Evolutionary conservation across 169 alveolate genomes (phyloP).

Genomic region (Cyclospora cayetanensis): DNA sequence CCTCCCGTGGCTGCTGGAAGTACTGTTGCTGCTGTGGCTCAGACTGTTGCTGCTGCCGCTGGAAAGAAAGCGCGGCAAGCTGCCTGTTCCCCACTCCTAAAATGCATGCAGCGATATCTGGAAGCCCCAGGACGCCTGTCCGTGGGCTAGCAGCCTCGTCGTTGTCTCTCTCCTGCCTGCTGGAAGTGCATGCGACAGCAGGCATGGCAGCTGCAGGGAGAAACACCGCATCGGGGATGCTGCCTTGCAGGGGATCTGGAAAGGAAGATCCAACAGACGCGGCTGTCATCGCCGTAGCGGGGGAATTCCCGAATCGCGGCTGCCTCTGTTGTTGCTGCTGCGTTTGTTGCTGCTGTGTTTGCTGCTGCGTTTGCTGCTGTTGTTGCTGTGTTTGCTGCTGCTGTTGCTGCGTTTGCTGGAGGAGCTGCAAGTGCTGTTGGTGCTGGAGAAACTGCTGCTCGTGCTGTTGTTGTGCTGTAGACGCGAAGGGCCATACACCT

Average conservation of each 20-base stretch:
- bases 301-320: too few species aligned
- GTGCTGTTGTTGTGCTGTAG: slow-evolving; percentile 21
- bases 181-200: too few species aligned
- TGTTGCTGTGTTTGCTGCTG: slow-evolving; percentile 6
- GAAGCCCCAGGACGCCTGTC: slow-evolving; percentile 5
- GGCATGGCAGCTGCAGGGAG: too few species aligned
- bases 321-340: slow-evolving; percentile 15
- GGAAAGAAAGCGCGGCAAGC: not conserved
- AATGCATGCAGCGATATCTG: slow-evolving; percentile 35
- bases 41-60: slow-evolving; percentile 37
- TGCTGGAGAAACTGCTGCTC: not conserved
- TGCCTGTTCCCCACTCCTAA: slow-evolving; percentile 17
- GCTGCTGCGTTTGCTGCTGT: too few species aligned
- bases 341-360: not conserved
- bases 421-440: not conserved
- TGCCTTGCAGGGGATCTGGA: too few species aligned
- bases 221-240: too few species aligned
- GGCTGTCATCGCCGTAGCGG: too few species aligned
- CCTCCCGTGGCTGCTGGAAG: not conserved
- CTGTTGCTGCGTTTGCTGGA: not conserved
- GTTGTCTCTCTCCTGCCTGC: too few species aligned
- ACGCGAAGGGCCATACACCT: not conserved
- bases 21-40: slow-evolving; percentile 14
- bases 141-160: not conserved
- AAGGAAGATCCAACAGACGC: too few species aligned